A percentile compares a stretch with the other conserved stretches of the same genome.
Conservation (phyloP, 1,139 yeast genomes). For the Geotrichum klebahnii region DNA sequence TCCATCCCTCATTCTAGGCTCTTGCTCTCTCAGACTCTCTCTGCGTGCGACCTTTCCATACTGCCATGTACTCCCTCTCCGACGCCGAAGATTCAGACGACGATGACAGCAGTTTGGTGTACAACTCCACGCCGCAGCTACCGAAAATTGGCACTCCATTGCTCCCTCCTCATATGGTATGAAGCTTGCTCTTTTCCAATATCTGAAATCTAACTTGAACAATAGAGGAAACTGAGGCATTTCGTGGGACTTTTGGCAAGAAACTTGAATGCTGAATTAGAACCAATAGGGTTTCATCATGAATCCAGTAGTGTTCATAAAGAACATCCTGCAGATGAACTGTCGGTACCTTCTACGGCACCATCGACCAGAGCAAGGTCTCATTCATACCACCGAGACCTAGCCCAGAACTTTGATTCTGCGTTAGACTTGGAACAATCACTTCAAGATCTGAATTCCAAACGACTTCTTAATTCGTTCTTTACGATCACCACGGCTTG, state of each 20-base stretch:
- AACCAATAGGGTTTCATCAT: not conserved
- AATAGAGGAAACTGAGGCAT: constrained; percentile 17
- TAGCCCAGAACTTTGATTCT: constrained; percentile 13
- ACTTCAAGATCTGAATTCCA: constrained; percentile 7
- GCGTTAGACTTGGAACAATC: constrained; percentile 14
- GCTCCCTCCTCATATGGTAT: constrained; percentile 5
- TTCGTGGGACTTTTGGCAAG: constrained; percentile 16
- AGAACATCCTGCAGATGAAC: not conserved
- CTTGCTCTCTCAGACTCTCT: too few species aligned
- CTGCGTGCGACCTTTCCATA: not conserved
- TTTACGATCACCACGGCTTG: constrained; percentile 16
- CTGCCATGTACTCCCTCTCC: constrained; percentile 14
- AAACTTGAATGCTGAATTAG: constrained; percentile 5
- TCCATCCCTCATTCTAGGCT: too few species aligned
- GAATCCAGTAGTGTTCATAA: not conserved
- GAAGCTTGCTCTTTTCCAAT: not conserved
- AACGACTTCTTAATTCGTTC: constrained; percentile 10
- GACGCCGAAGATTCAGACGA: constrained; percentile 3
- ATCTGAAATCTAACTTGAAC: not conserved
- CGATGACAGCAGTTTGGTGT: constrained; percentile 1
- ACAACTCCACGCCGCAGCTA: not conserved
- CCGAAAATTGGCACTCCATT: constrained; percentile 6
- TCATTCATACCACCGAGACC: constrained; percentile 16
- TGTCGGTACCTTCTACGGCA: not conserved
- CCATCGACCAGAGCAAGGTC: constrained; percentile 4